Conservation (phyloP, 352 stramenopile genomes). For the Phytophthora aleatoria region DNA sequence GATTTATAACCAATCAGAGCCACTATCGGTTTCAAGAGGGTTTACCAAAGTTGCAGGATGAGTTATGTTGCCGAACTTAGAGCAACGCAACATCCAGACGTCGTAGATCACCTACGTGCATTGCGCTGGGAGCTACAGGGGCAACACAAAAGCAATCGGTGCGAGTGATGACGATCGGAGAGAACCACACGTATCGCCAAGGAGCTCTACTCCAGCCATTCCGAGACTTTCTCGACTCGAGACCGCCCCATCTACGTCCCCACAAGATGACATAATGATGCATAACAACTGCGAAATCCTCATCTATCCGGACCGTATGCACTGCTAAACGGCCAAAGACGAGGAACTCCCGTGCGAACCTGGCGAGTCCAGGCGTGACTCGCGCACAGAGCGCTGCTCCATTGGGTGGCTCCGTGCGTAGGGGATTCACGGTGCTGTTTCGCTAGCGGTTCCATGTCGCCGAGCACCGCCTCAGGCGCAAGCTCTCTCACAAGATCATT, state of each 20-base stretch:
- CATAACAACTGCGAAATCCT: constrained; percentile 19
- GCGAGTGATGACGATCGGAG: background rate
- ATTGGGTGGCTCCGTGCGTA: constrained; percentile 28
- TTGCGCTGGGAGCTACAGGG: background rate
- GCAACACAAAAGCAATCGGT: background rate
- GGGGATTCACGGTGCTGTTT: constrained; percentile 22
- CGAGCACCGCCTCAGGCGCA: constrained; percentile 12
- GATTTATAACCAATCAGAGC: constrained; percentile 1
- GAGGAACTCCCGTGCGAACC: constrained; percentile 15
- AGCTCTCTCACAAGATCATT: constrained; percentile 12
- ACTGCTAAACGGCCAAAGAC: constrained; percentile 28
- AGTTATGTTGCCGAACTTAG: no score
- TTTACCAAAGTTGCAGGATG: background rate
- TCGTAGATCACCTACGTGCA: no score
- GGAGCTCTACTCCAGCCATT: constrained; percentile 11
- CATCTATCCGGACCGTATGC: constrained; percentile 21
- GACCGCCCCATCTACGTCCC: background rate
- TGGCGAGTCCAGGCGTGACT: constrained; percentile 22
- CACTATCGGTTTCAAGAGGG: background rate
- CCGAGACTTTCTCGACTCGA: background rate
- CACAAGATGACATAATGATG: constrained; percentile 17
- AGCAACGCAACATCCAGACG: no score
- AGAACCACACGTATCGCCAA: background rate
- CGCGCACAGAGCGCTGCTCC: background rate
- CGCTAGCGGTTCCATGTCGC: constrained; percentile 24